Evolutionary conservation across 164 flowering plant genomes (phyloP), one percentile per base, ranked within the genome.

Genomic region (Nymphaea thermarum): DNA sequence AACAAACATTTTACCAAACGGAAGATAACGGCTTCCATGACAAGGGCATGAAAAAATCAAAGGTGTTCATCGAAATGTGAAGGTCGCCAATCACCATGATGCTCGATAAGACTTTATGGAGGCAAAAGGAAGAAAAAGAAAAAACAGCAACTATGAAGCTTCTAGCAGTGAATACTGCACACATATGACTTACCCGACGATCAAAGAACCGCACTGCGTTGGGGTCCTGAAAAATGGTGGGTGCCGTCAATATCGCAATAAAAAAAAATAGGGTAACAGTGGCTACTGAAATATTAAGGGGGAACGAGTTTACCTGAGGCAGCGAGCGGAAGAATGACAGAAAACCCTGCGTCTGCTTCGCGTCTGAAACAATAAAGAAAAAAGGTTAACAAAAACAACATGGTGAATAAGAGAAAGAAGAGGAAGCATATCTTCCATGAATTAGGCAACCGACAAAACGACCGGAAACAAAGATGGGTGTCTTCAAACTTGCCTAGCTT

Each of bases 271-370:
- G 16, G 47, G 6, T 42, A 44, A 62, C 63, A 72, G 72, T 63
- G 63, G 64, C 68, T 44, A 41, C 4, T 42, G 17, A 70, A 41
- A 17, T 2, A 15, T 3, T 70, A 6, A 4, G 17, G 4, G 42
- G 25, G 7, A 42, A 25, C 63, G 2, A 47, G 70, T 82, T 80
- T 79, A 94, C 98, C 65, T 70, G 66, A 66, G 96, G 89, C 69
- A 94, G 86, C 82, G 84, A 83, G 84, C 86, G 90, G 85, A 85
- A 90, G 81, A 91, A 90, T 16, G 96, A 81, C 44, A 91, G 87
- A 78, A 94, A 94, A 80, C 99, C 98, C 80, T 86, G 99, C 66
- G 98, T 94, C 81, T 94, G 99, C 78, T 81, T 92, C 7, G 92
- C 91, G 82, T 94, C 99, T 93, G 65, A 61, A 71, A 69, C 60